Evolutionary conservation across 805 yeast genomes (phyloP).

Genomic region (Lipomyces sp.): DNA sequence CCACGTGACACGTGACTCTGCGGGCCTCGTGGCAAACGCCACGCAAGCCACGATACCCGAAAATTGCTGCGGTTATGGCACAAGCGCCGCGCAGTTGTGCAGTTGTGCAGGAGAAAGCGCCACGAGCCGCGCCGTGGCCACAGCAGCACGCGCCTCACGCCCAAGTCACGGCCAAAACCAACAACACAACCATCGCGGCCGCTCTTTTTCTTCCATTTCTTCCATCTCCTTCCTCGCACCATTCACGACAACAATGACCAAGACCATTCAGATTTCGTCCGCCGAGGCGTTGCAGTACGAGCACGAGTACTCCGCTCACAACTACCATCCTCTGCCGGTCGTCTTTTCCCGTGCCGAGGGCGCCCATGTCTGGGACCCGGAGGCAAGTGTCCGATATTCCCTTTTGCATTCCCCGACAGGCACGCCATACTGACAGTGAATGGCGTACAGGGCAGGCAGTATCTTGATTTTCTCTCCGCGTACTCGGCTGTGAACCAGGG

Average conservation of each 20-base stretch:
- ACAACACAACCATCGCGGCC: background rate
- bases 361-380: conserved; percentile 97
- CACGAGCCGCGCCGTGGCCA: too few species aligned
- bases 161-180: background rate
- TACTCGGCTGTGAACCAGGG: conserved; percentile 98
- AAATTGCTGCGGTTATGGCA: too few species aligned
- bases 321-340: conserved; percentile 95
- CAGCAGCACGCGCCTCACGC: too few species aligned
- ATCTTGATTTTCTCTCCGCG: conserved; percentile 87
- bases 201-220: background rate
- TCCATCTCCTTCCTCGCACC: background rate
- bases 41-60: too few species aligned
- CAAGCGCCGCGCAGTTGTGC: too few species aligned
- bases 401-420: background rate
- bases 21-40: too few species aligned
- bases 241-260: background rate
- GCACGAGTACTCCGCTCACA: conserved; percentile 84
- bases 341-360: conserved; percentile 84
- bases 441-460: conserved; percentile 64
- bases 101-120: too few species aligned
- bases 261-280: conserved; percentile 7
- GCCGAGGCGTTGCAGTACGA: conserved; percentile 43
- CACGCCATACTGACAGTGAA: background rate
- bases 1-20: too few species aligned
- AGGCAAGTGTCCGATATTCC: conserved; percentile 36